Base-by-base conservation (phyloP, 495 filamentous ascomycete genomes). In the Hypoxylon perforatum region DNA sequence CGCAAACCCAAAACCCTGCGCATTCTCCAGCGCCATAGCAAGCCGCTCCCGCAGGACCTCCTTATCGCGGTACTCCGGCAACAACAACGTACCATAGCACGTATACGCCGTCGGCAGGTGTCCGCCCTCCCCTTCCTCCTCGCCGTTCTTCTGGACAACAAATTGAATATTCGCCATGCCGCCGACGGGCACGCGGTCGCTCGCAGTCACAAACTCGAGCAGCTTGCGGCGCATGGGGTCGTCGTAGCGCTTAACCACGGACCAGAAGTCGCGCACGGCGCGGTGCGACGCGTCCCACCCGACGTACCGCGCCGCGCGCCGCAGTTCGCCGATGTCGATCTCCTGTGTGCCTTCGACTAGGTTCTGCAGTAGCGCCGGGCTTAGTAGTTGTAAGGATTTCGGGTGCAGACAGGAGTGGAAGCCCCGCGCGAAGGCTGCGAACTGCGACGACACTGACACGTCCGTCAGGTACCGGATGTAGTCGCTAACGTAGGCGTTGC, bases 151-250 rank as follows among this genome's bases (percentile, higher is more conserved):
- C 78, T 94, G 88, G 28, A 99, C 81, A 30, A 89, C 84, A 75
- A 99, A 98, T 77, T 88, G 86, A 46, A 97, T 80, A 61, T 88
- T 91, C 61, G 83, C 82, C 61, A 92, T 84, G 10, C 94, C 94
- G 36, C 90, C 92, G 1, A 96, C 91, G 0, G 95, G 95, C 5
- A 98, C 82, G 8, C 95, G 87, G 74, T 97, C 93, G 75, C 89
- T 94, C 3, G 93, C 93, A 19, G 95, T 99, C 19, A 98, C 94
- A 65, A 99, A 99, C 74, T 97, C 93, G 55, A 99, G 81, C 47
- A 99, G 80, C 69, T 84, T 83, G 30, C 86, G 82, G 70, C 89
- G 88, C 79, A 88, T 87, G 47, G 84, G 83, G n/a, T 89, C 80
- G 30, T 88, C 81, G 73, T 88, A 97, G 7, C 73, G 67, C 56